phyloP scores from a whole-genome alignment of 345 rosid species.

The Pistacia atlantica region DNA sequence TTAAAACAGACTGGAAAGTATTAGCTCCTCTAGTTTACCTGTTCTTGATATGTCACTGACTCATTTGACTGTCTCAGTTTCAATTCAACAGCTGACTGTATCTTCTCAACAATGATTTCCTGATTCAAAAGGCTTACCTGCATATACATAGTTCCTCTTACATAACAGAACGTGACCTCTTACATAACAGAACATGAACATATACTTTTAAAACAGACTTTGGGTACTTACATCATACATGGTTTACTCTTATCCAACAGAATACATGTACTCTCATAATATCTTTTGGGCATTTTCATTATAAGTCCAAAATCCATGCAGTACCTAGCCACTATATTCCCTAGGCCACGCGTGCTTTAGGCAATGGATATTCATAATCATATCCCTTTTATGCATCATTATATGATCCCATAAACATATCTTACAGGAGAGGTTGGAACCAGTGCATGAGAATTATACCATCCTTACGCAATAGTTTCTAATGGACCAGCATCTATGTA shows the following conservation, averaged over 20 bases:
- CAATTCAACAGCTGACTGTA: conserved; percentile 74
- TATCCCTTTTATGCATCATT: not conserved
- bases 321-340: not conserved
- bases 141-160: conserved; percentile 19
- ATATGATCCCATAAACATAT: not conserved
- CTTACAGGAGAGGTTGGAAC: not conserved
- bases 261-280: not conserved
- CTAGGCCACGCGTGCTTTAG: not conserved
- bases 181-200: not conserved
- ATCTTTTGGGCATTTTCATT: not conserved
- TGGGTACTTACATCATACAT: not conserved
- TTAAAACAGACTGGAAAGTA: conserved; percentile 16
- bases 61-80: conserved; percentile 77
- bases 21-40: conserved; percentile 45
- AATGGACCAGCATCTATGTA: too few species aligned
- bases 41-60: conserved; percentile 76
- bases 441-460: not conserved
- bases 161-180: not conserved
- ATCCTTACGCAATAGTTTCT: not conserved
- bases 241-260: not conserved
- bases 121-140: conserved; percentile 97
- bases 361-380: not conserved
- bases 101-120: conserved; percentile 76
- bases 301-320: not conserved
- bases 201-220: not conserved